Evolutionary conservation across 257 asterid genomes (phyloP).

Genomic region (Ocimum tenuiflorum): DNA sequence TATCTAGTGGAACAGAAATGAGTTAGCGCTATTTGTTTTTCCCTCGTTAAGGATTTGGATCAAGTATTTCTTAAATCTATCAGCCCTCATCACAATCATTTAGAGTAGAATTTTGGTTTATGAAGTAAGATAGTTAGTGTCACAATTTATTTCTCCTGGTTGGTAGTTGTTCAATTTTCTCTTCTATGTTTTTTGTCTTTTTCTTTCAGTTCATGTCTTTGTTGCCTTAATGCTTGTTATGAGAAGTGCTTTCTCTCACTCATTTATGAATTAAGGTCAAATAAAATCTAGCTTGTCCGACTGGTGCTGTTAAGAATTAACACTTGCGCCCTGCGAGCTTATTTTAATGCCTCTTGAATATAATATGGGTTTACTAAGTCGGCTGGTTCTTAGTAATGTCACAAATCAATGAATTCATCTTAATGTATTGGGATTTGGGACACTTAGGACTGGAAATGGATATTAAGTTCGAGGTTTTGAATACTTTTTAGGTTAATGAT

Average conservation of each 20-base stretch:
- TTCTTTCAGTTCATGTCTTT: neutral
- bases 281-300: neutral
- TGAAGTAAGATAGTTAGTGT: neutral
- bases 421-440: neutral
- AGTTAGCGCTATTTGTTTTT: neutral
- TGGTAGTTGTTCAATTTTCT: neutral
- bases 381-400: neutral
- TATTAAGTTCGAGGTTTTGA: neutral
- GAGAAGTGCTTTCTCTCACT: neutral
- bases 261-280: neutral
- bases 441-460: neutral
- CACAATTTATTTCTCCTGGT: neutral
- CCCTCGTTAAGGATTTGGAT: neutral
- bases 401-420: neutral
- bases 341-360: neutral
- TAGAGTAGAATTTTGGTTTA: neutral
- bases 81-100: neutral
- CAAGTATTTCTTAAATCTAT: neutral
- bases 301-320: neutral
- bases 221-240: neutral
- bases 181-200: neutral
- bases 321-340: neutral
- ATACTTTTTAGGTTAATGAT: too few relatives aligned
- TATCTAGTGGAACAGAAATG: neutral
- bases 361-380: neutral